Conservation (phyloP, 78 protist species). For the Chrysochromulina parva region DNA sequence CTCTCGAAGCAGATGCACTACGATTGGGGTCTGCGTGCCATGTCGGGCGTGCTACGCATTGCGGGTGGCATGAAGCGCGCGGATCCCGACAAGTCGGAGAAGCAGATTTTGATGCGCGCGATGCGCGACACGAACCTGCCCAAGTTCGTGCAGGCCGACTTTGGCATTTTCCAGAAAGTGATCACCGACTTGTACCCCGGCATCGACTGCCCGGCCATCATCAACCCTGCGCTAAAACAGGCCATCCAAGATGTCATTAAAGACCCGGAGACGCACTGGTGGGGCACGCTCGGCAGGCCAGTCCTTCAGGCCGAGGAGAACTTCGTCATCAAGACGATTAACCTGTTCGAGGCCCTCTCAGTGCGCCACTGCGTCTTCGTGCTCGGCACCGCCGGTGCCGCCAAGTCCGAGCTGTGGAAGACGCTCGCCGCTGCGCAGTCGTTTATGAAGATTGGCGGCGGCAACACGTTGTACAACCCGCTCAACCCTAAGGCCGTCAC, state of each 20-base stretch:
- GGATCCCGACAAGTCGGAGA: constrained; percentile 68
- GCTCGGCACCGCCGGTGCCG: constrained; percentile 78
- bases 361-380: constrained; percentile 79
- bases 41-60: constrained; percentile 82
- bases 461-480: not conserved
- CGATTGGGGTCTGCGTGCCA: constrained; percentile 94
- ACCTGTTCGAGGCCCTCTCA: constrained; percentile 61
- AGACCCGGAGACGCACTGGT: not conserved
- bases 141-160: constrained; percentile 79
- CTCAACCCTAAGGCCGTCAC: constrained; percentile 80
- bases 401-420: constrained; percentile 70
- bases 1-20: constrained; percentile 85
- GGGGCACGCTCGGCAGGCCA: too few species aligned
- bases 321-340: constrained; percentile 58
- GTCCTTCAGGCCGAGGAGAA: constrained; percentile 56
- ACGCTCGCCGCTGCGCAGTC: constrained; percentile 49
- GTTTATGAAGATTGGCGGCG: constrained; percentile 36
- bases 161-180: constrained; percentile 71
- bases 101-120: constrained; percentile 83
- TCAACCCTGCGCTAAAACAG: not conserved
- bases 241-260: constrained; percentile 5
- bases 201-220: not conserved
- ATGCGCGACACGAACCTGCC: constrained; percentile 89
- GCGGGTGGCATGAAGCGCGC: constrained; percentile 87
- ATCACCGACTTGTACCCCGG: constrained; percentile 75